These are phyloP conservation scores for Populus alba DNA, from an alignment of 345 rosid genomes.

Conservation along the genomic window DNA sequence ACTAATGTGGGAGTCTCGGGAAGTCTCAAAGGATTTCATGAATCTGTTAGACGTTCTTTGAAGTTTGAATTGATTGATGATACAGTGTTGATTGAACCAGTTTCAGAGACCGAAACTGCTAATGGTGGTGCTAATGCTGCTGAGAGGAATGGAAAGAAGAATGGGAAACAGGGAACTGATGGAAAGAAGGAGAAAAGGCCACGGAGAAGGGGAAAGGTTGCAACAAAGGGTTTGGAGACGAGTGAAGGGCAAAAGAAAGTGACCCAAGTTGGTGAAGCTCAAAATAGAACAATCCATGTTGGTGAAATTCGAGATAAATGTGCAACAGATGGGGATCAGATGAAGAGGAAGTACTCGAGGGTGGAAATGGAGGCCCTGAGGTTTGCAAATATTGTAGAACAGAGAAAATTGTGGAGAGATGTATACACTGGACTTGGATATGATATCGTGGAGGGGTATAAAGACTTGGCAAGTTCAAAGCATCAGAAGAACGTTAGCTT, in stretches of 20 bases:
- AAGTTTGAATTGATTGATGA: constrained; percentile 68
- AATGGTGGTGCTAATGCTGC: constrained; percentile 30
- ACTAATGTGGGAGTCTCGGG: constrained; percentile 14
- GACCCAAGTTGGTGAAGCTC: constrained; percentile 21
- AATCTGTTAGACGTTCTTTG: constrained; percentile 40
- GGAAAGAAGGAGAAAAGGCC: constrained; percentile 43
- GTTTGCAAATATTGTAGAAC: constrained; percentile 53
- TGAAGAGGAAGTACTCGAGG: constrained; percentile 45
- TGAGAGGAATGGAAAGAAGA: constrained; percentile 37
- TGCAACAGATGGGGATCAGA: constrained; percentile 7
- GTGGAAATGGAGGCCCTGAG: constrained; percentile 70
- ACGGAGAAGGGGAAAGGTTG: constrained; percentile 41
- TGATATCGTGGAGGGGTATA: constrained; percentile 50
- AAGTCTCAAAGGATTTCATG: constrained; percentile 26
- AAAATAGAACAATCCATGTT: not conserved
- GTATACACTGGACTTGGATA: constrained; percentile 51
- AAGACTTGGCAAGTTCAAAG: constrained; percentile 43
- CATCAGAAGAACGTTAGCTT: constrained; percentile 31
- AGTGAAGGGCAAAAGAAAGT: constrained; percentile 16
- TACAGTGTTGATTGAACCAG: constrained; percentile 58
- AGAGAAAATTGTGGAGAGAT: constrained; percentile 60
- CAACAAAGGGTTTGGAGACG: constrained; percentile 16
- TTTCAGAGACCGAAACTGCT: constrained; percentile 29
- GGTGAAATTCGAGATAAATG: constrained; percentile 7
- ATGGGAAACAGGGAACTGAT: constrained; percentile 34